Conservation (phyloP, 1,284 basidiomycete genomes). For the Retiboletus flavoniger region DNA sequence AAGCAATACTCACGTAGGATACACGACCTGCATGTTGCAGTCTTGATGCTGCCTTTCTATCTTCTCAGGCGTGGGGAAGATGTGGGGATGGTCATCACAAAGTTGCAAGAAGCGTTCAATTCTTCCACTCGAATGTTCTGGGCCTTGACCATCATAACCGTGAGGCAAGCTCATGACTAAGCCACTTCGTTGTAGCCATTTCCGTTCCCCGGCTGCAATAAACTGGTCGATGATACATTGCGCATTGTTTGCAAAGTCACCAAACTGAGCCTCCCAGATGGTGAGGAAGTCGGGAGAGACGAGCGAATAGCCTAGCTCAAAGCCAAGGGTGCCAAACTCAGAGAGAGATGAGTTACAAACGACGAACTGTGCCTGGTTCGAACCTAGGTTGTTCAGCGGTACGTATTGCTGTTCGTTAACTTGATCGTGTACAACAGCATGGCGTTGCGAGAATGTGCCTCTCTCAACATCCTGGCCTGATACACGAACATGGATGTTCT, state of each 20-base stretch:
- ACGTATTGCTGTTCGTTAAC: constrained; percentile 87
- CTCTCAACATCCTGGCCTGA: constrained; percentile 99
- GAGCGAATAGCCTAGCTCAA: constrained; percentile 98
- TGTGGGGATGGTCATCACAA: constrained; percentile 94
- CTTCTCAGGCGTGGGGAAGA: constrained; percentile 88
- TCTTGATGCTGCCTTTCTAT: constrained; percentile 96
- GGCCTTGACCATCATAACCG: constrained; percentile 98
- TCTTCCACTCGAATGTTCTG: constrained; percentile 96
- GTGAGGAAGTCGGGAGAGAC: constrained; percentile 93
- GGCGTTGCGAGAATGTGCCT: constrained; percentile 99
- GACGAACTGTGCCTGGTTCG: constrained; percentile 88
- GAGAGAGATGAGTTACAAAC: constrained; percentile 98
- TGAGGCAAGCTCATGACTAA: constrained; percentile 92
- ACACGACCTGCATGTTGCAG: constrained; percentile 99
- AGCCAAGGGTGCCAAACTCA: constrained; percentile 94
- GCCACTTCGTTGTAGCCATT: constrained; percentile 96
- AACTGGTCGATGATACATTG: constrained; percentile 99
- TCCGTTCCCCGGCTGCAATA: constrained; percentile 95
- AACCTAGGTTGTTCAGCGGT: constrained; percentile 85
- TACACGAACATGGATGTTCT: constrained; percentile 92
- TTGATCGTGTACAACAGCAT: constrained; percentile 97
- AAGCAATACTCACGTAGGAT: constrained; percentile 71
- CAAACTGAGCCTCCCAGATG: constrained; percentile 99
- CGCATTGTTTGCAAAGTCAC: constrained; percentile 97
- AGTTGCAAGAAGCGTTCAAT: constrained; percentile 98